These are phyloP conservation scores for Fulvia fulva DNA, from an alignment of 2,329 filamentous ascomycete species.

Conservation along the genomic window DNA sequence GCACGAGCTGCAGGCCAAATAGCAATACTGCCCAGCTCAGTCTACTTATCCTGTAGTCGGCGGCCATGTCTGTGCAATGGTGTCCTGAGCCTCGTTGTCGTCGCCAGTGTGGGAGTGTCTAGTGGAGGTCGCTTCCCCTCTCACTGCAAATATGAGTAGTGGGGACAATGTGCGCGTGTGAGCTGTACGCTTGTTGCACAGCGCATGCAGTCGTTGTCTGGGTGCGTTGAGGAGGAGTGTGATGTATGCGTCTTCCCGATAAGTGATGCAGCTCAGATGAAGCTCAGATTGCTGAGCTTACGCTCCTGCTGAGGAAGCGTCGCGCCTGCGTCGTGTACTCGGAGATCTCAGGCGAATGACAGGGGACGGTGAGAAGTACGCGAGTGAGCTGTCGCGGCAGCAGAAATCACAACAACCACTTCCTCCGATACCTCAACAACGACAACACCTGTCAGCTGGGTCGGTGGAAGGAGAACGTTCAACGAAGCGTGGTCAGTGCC, in stretches of 20 bases:
- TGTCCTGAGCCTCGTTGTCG: not conserved
- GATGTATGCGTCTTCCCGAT: not conserved
- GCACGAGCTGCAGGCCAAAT: constrained; percentile 46
- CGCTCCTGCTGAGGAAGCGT: not conserved
- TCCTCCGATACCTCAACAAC: not conserved
- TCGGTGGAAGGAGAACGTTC: too few relatives aligned
- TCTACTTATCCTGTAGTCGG: constrained; percentile 37
- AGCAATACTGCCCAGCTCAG: constrained; percentile 48
- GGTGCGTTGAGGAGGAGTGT: not conserved
- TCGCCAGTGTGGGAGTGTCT: not conserved
- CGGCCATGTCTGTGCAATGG: constrained; percentile 29
- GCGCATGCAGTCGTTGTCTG: not conserved
- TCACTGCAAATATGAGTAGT: not conserved
- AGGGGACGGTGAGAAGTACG: not conserved
- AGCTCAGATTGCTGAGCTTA: not conserved
- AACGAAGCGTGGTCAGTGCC: too few relatives aligned
- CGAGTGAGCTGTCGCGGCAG: not conserved
- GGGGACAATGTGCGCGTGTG: not conserved
- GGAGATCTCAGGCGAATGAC: not conserved
- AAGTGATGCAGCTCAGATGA: not conserved
- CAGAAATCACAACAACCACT: not conserved
- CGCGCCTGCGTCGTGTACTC: not conserved
- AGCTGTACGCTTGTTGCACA: not conserved
- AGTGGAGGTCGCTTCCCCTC: not conserved
- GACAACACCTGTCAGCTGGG: not conserved